These are phyloP conservation scores for Haplosporangium gracile DNA, from an alignment of 192 early-diverging fungal species.

Conservation along the genomic window DNA sequence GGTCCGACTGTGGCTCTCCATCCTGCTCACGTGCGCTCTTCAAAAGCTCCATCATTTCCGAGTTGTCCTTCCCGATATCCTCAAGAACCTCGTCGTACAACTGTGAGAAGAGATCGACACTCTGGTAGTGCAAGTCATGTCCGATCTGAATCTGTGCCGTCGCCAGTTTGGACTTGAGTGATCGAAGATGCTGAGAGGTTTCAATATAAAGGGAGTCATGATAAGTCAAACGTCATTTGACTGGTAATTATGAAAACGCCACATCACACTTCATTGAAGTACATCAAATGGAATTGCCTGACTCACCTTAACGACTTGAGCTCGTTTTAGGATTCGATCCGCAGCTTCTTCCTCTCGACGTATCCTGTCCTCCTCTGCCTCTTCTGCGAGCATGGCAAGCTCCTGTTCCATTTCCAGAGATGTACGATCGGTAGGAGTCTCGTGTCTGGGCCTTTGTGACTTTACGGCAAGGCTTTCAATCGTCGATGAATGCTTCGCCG, in stretches of 20 bases:
- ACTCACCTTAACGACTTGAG: constrained; percentile 47
- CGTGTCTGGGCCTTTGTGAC: neutral
- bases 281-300: neutral
- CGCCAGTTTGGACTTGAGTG: constrained; percentile 40
- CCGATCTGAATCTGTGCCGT: constrained; percentile 49
- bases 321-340: constrained; percentile 41
- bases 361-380: constrained; percentile 47
- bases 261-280: neutral
- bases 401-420: constrained; percentile 43
- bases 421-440: neutral
- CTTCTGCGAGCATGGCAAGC: constrained; percentile 49
- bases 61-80: constrained; percentile 50
- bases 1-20: constrained; percentile 6
- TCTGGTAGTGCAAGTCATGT: constrained; percentile 41
- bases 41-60: constrained; percentile 41
- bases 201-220: neutral
- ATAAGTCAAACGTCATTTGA: neutral
- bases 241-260: neutral
- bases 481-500: neutral
- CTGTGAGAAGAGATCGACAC: constrained; percentile 47
- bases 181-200: constrained; percentile 36
- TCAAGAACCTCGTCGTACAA: constrained; percentile 49
- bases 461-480: constrained; percentile 22
- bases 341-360: constrained; percentile 45
- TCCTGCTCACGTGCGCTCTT: constrained; percentile 18